Evolutionary conservation across 2,329 filamentous ascomycete species (phyloP), one percentile per base, ranked within the genome.

Genomic region (Aspergillus pseudonomiae): DNA sequence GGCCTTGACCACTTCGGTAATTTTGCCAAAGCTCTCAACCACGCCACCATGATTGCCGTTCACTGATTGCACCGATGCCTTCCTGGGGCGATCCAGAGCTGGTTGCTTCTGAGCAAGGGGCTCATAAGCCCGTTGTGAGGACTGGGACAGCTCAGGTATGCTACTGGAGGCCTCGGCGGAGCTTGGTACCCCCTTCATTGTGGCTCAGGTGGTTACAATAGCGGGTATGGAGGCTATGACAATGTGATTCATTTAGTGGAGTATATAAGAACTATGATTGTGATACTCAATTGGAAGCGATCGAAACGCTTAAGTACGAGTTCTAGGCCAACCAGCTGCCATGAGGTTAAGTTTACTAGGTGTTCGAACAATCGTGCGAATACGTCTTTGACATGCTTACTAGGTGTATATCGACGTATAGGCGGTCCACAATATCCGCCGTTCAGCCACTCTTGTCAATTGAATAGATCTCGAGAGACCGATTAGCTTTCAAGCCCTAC

Each of bases 1-100:
- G 4, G 86, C 84, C 58, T 83, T 80, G 57, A 84, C 79, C 11
- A 83, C 71, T 67, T 81, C 77, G 26, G 79, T 79, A 72, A 79
- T 82, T 65, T 79, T 75, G 41, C 78, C 74, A 60, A 83, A 83
- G n/a, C 30, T 34, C 5, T 54, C 52, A 19, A 21, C 28, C 19
- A 54, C 24, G 21, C 52, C 52, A 10, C 52, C 52, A 19, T 54
- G 30, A 2, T 54, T 10, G 1, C 30, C 4, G 12, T 19, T 36
- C n/a, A 36, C 6, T 5, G 21, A n/a, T 12, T 54, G 28, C 30
- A 54, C 32, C 2, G 52, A 54, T n/a, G 16, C 9, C 19, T 21
- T 54, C 32, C 32, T 36, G 4, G 16, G 30, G 4, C 14, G 30
- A 1, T 19, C 30, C 50, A 30, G 16, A 10, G 39, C 9, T n/a